A percentile compares a stretch with the other conserved stretches of the same genome.
phyloP scores from a whole-genome alignment of 1,139 yeast genomes.

The Kazachstania sp. region DNA sequence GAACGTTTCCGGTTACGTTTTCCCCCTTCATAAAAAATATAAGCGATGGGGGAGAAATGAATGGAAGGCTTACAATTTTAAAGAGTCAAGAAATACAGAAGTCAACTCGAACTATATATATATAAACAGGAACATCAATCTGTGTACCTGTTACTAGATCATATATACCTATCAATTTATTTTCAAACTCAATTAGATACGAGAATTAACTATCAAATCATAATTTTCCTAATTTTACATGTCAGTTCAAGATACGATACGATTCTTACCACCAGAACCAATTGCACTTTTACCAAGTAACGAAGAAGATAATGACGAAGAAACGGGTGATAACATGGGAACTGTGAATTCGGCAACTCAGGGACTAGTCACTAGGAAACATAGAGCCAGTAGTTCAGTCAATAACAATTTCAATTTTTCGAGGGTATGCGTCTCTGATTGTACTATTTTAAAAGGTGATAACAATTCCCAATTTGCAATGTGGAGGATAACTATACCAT shows the following conservation, averaged over 20 bases:
- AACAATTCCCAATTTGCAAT: conserved; percentile 22
- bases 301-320: not conserved
- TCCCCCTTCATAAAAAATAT: too few species aligned
- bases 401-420: conserved; percentile 7
- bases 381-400: conserved; percentile 6
- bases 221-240: not conserved
- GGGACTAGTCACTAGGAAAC: conserved; percentile 1
- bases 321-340: not conserved
- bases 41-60: too few species aligned
- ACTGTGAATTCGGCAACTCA: too few species aligned
- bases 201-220: too few species aligned
- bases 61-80: too few species aligned
- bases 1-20: too few species aligned
- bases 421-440: conserved; percentile 17
- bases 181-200: too few species aligned
- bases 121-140: too few species aligned
- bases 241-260: conserved; percentile 10
- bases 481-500: conserved; percentile 22
- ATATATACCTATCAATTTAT: too few species aligned
- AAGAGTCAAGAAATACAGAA: too few species aligned
- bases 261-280: conserved; percentile 4
- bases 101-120: too few species aligned
- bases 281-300: conserved; percentile 1
- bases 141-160: too few species aligned
- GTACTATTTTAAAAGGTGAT: conserved; percentile 23